These are phyloP conservation scores for Colletotrichum melonis DNA, from an alignment of 2,329 filamentous ascomycete genomes.

Conservation along the genomic window DNA sequence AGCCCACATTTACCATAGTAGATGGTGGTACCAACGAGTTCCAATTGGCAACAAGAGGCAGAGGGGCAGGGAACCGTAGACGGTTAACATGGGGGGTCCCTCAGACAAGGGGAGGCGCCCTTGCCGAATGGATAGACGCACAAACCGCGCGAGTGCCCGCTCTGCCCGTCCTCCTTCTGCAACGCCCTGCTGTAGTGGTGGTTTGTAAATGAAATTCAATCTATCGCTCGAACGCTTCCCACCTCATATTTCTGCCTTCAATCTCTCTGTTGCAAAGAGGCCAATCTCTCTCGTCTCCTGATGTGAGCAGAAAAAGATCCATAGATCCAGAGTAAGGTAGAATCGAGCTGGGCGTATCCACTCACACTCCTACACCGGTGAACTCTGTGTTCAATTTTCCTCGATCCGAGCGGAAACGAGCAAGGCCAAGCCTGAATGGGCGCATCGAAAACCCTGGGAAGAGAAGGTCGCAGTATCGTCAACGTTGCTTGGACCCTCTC, in stretches of 20 bases:
- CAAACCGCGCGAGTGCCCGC: constrained; percentile 13
- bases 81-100: neutral
- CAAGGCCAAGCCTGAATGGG: neutral
- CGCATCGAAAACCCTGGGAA: neutral
- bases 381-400: neutral
- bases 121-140: constrained; percentile 31
- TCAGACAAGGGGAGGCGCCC: constrained; percentile 18
- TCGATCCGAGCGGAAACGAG: neutral
- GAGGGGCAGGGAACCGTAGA: neutral
- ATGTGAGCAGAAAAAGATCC: neutral
- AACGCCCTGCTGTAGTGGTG: neutral
- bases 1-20: neutral
- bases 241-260: neutral
- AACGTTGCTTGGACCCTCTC: neutral
- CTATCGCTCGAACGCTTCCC: neutral
- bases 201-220: neutral
- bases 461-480: neutral
- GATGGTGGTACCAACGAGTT: neutral
- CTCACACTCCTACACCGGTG: neutral
- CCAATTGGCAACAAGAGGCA: neutral
- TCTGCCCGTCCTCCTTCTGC: neutral
- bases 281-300: neutral
- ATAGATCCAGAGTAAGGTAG: too few relatives aligned
- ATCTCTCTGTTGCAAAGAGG: neutral
- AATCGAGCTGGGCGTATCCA: neutral